Percentiles rank a stretch among this genome's conserved stretches.
Evolutionary conservation across 1,139 yeast species (phyloP).

Genomic region (Protomyces macrosporus): DNA sequence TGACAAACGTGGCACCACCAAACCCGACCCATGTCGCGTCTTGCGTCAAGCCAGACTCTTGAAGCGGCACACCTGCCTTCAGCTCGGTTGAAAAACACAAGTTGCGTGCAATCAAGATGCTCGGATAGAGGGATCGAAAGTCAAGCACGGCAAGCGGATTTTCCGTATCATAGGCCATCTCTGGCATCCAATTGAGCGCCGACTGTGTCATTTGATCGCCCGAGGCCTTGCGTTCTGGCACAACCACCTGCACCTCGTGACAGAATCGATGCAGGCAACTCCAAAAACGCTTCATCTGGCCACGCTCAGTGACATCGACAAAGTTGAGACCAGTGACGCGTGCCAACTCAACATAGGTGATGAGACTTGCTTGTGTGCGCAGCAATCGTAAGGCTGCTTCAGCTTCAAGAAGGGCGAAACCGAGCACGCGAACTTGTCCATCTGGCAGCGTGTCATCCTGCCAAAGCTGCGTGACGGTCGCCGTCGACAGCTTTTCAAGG

Average conservation of each 20-base stretch:
- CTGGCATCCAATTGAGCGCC: constrained; percentile 25
- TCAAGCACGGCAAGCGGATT: constrained; percentile 21
- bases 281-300: constrained; percentile 25
- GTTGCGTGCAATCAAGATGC: constrained; percentile 19
- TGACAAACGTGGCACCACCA: constrained; percentile 18
- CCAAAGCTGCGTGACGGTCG: constrained; percentile 1
- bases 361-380: constrained; percentile 10
- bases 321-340: constrained; percentile 20
- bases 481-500: constrained; percentile 4
- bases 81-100: constrained; percentile 23
- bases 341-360: constrained; percentile 12
- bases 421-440: constrained; percentile 4
- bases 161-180: constrained; percentile 20
- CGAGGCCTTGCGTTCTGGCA: constrained; percentile 9
- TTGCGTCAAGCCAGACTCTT: not conserved
- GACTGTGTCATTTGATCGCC: constrained; percentile 21
- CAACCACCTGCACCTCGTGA: constrained; percentile 4
- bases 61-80: constrained; percentile 1
- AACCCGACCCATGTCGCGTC: constrained; percentile 16
- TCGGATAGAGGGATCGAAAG: constrained; percentile 19
- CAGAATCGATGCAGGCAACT: constrained; percentile 21
- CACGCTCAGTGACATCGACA: constrained; percentile 14
- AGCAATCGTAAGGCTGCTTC: constrained; percentile 6
- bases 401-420: constrained; percentile 4
- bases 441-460: not conserved